These are phyloP conservation scores for Senna siamea DNA, from an alignment of 306 rosid species.

Conservation along the genomic window DNA sequence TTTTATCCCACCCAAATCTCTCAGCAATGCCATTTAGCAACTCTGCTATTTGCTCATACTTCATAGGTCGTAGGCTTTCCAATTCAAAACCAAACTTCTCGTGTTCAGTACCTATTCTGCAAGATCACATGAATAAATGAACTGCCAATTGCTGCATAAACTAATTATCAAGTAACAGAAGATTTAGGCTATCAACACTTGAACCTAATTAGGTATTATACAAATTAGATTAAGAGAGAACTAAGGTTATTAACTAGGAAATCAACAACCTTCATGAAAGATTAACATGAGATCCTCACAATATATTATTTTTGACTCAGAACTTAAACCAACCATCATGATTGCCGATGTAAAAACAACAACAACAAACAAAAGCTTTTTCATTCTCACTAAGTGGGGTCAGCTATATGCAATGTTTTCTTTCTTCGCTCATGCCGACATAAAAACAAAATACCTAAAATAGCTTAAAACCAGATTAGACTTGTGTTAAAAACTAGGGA, in stretches of 20 bases:
- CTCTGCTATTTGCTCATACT: conserved; percentile 82
- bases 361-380: too few species aligned
- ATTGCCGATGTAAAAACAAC: too few species aligned
- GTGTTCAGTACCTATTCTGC: conserved; percentile 98
- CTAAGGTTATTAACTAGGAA: conserved; percentile 1
- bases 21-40: conserved; percentile 79
- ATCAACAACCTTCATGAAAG: background rate
- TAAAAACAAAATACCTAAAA: conserved; percentile 14
- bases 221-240: conserved; percentile 3
- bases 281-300: conserved; percentile 11
- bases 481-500: background rate
- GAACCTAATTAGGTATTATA: conserved; percentile 17
- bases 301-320: conserved; percentile 2
- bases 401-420: too few species aligned
- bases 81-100: conserved; percentile 95
- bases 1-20: conserved; percentile 94
- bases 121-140: conserved; percentile 40
- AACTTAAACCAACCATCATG: too few species aligned
- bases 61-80: conserved; percentile 75
- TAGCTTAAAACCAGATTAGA: conserved; percentile 7
- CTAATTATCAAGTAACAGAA: conserved; percentile 9
- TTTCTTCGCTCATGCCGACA: too few species aligned
- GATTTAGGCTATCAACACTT: conserved; percentile 2
- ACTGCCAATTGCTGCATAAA: conserved; percentile 18
- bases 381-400: too few species aligned